Evolutionary conservation across 2,329 filamentous ascomycete genomes (phyloP).

Genomic region (Xylariaceae sp.): DNA sequence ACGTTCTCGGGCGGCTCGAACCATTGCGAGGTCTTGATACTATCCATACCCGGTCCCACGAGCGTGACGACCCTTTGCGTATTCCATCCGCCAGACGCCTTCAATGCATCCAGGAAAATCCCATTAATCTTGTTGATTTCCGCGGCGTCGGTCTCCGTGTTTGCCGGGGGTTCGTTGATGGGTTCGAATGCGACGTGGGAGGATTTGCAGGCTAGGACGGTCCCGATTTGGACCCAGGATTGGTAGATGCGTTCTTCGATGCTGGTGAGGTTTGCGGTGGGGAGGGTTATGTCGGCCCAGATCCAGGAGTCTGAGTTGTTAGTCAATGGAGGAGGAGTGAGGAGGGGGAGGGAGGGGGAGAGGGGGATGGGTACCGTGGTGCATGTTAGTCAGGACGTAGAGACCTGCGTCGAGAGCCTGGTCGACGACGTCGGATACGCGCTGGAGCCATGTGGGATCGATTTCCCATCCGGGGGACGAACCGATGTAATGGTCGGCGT

Average conservation of each 20-base stretch:
- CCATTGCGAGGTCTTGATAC: constrained; percentile 48
- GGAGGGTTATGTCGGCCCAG: constrained; percentile 49
- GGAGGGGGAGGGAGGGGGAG: too few species aligned
- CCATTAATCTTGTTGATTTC: constrained; percentile 51
- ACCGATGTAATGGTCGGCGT: constrained; percentile 50
- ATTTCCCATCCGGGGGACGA: constrained; percentile 49
- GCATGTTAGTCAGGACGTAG: constrained; percentile 52
- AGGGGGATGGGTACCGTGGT: constrained; percentile 38
- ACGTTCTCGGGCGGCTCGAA: constrained; percentile 46
- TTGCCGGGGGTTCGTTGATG: constrained; percentile 54
- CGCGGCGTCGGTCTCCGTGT: constrained; percentile 44
- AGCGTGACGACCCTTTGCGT: constrained; percentile 50
- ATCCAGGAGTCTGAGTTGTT: constrained; percentile 44
- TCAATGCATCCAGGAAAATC: constrained; percentile 51
- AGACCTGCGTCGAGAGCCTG: constrained; percentile 47
- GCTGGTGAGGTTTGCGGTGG: constrained; percentile 42
- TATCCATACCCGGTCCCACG: constrained; percentile 47
- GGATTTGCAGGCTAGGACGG: constrained; percentile 49
- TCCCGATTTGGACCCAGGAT: constrained; percentile 54
- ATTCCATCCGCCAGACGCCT: constrained; percentile 51
- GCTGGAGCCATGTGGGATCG: constrained; percentile 49
- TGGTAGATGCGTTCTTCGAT: constrained; percentile 53
- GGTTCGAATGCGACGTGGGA: constrained; percentile 52
- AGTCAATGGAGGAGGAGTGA: too few species aligned
- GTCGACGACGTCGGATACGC: constrained; percentile 54